Conservation (phyloP, 2,329 filamentous ascomycete genomes). For the Colletotrichum tropicicola region DNA sequence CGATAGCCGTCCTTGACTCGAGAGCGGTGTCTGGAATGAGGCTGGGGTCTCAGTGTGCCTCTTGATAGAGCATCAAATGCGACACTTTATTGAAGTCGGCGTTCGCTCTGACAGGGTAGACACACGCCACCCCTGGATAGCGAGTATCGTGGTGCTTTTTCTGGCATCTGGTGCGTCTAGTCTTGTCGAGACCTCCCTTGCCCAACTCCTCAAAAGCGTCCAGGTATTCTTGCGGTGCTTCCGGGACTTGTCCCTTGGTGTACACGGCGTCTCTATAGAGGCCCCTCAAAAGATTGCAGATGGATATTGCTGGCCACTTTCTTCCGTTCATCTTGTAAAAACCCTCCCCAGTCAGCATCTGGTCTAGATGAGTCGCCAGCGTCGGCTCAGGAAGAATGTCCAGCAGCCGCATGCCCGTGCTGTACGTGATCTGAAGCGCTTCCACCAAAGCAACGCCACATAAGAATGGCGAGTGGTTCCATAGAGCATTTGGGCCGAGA, state of each 20-base stretch:
- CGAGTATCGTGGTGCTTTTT: not conserved
- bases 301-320: too few relatives aligned
- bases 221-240: too few relatives aligned
- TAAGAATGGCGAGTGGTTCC: constrained; percentile 56
- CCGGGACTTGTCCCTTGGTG: too few relatives aligned
- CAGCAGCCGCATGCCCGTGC: constrained; percentile 44
- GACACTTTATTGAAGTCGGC: constrained; percentile 43
- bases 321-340: too few relatives aligned
- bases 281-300: too few relatives aligned
- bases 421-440: constrained; percentile 50
- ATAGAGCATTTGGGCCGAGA: not conserved
- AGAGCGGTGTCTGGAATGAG: constrained; percentile 45
- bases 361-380: constrained; percentile 54
- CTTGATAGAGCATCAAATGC: constrained; percentile 37
- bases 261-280: too few relatives aligned
- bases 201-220: too few relatives aligned
- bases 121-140: constrained; percentile 7
- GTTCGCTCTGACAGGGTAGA: not conserved
- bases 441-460: constrained; percentile 56
- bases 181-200: too few relatives aligned
- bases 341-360: constrained; percentile 44
- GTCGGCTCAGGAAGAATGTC: constrained; percentile 49
- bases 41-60: constrained; percentile 45
- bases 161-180: too few relatives aligned
- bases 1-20: constrained; percentile 35